Percentiles rank a stretch among this genome's conserved stretches.
Evolutionary conservation across 805 yeast species (phyloP).

Genomic region (Hemisphaericaspora nanyangensis): DNA sequence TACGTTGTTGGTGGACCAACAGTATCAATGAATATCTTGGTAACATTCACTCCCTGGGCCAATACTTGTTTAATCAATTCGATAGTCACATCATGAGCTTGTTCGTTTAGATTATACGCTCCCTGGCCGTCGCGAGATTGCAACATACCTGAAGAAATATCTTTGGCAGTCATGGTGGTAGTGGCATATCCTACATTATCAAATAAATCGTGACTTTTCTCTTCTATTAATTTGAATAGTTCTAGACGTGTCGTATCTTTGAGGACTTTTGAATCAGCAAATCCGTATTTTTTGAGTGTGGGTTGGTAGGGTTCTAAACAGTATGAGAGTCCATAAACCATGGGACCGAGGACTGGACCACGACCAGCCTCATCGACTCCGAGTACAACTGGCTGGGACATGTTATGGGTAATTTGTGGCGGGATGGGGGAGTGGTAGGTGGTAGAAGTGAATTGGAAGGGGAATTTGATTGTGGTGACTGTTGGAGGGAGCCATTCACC

Average conservation of each 20-base stretch:
- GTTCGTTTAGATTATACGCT: conserved; percentile 79
- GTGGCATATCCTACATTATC: conserved; percentile 83
- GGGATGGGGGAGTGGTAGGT: conserved; percentile 55
- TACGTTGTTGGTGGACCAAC: conserved; percentile 93
- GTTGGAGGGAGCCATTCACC: conserved; percentile 33
- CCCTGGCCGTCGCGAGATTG: conserved; percentile 42
- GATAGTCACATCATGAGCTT: conserved; percentile 94
- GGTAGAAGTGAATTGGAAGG: conserved; percentile 33
- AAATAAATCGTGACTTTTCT: conserved; percentile 38
- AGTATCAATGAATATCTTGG: conserved; percentile 84
- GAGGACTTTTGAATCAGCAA: conserved; percentile 89
- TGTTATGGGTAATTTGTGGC: conserved; percentile 21
- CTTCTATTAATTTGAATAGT: conserved; percentile 58
- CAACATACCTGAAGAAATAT: conserved; percentile 87
- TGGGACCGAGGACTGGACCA: conserved; percentile 96
- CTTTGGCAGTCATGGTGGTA: conserved; percentile 78
- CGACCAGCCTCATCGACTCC: conserved; percentile 99
- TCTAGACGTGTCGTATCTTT: conserved; percentile 66
- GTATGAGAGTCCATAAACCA: conserved; percentile 92
- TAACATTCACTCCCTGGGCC: conserved; percentile 57
- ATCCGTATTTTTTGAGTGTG: conserved; percentile 58
- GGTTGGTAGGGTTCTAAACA: conserved; percentile 53
- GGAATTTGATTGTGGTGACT: conserved; percentile 22
- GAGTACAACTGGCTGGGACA: conserved; percentile 46
- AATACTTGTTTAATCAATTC: conserved; percentile 64